Evolutionary conservation across 306 rosid species (phyloP), one percentile per base, ranked within the genome.

Genomic region (Herpetospermum pedunculosum): DNA sequence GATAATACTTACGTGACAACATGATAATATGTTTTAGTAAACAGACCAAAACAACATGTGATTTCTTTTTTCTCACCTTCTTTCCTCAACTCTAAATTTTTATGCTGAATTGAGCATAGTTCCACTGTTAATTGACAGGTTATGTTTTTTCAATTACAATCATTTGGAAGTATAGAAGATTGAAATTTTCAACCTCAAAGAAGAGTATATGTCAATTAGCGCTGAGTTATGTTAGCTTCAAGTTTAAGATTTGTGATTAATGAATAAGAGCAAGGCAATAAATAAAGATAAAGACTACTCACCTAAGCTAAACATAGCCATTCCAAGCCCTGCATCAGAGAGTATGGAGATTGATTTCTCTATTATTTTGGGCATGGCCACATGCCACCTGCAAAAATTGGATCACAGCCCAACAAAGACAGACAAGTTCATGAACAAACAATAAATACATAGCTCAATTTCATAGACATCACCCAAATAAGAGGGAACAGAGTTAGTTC

Each of bases 261-360:
- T 48, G 16, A 48, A 16, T 54, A 9, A 41, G 47, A 65, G 8
- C 15, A 65, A 70, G 25, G 29, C 7, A 70, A 26, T 52, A 52
- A 72, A 72, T n/a, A 52, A 72, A 72, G 76, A 72, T 44, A 70
- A 70, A 4, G 74, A 70, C 74, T 53, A 80, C 89, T 87, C 79
- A 95, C 99, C 99, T 83, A 95, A 89, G 82, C 99, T 95, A 87
- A 95, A 95, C 99, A 95, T 95, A 77, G 99, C 99, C 99, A 95
- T 95, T 76, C 99, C 99, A 4, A 95, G 96, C 26, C 99, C 99
- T 21, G 99, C 97, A 80, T 95, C 97, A 16, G 99, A 95, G 73
- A 95, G 90, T 76, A 95, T 95, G 81, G 99, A 87, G 83, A 95
- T 95, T 58, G 99, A 95, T 35, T 82, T 57, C 85, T 80, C 78